Base-by-base conservation (phyloP, 768 basidiomycete genomes). In the Collybia sordida region DNA sequence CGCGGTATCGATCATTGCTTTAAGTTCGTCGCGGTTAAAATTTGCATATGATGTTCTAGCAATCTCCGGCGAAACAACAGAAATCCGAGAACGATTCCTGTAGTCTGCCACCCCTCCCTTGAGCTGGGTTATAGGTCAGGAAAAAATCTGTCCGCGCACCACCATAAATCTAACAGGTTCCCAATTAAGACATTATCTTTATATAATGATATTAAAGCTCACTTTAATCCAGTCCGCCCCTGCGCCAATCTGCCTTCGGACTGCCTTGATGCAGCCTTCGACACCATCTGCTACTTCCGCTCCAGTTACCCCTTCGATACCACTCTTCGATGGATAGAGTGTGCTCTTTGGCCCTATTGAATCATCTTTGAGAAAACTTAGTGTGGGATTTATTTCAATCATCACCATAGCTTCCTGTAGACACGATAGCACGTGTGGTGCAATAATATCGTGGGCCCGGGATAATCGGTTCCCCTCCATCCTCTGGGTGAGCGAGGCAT, bases 211-310 rank as follows among this genome's bases (percentile, higher is more conserved):
- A 25, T 17, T 14, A 12, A 34, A 14, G 47, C 42, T 19, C 51
- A 80, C 79, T 75, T 86, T 85, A 55, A 87, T 82, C 80, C 79
- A 83, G 63, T 86, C 85, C 3, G 84, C 79, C 6, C 83, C 83
- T 11, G 80, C 77, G 24, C 83, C 83, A 47, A 86, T 74, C 54
- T 86, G 85, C 50, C 72, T 73, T 22, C 83, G 70, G 4, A 84
- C 80, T 11, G 77, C 82, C 51, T 72, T 73, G 35, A 77, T 60
- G 56, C 84, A 82, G 27, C 72, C 80, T 25, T 75, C 77, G 19
- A 73, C 64, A 1, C 84, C 85, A 53, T 86, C 83, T 1, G 75
- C 83, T 3, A 74, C 72, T 50, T 83, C 78, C 7, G 82, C 81
- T 5, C 85, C 81, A 3, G 70, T 76, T 34, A 81, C 68, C 1